These are phyloP conservation scores for Aspergillus taichungensis DNA, from an alignment of 495 filamentous ascomycete genomes.

Conservation along the genomic window DNA sequence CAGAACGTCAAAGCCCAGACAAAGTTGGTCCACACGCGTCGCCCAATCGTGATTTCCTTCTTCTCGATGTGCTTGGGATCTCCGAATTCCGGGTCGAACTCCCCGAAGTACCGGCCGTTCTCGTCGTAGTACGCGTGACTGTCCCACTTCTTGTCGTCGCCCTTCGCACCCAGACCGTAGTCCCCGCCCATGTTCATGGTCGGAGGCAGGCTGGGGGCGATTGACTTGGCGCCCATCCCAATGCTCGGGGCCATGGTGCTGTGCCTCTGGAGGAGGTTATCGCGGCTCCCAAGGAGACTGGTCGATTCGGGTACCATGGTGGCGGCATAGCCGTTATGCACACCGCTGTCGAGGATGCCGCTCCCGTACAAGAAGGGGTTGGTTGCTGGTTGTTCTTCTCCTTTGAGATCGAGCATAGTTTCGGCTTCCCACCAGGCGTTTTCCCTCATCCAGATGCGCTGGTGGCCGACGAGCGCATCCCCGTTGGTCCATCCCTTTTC, in stretches of 20 bases:
- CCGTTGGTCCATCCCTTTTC: slow-evolving; percentile 98
- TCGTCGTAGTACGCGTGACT: slow-evolving; percentile 52
- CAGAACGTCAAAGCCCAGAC: slow-evolving; percentile 89
- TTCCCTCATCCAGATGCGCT: slow-evolving; percentile 94
- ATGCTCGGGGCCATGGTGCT: slow-evolving; percentile 53
- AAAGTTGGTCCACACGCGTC: slow-evolving; percentile 69
- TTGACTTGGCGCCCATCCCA: slow-evolving; percentile 52
- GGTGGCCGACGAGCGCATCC: slow-evolving; percentile 81
- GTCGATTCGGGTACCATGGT: slow-evolving; percentile 47
- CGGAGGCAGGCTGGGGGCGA: slow-evolving; percentile 62
- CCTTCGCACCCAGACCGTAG: slow-evolving; percentile 78
- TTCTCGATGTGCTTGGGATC: slow-evolving; percentile 69
- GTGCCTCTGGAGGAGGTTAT: slow-evolving; percentile 57
- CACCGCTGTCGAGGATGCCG: slow-evolving; percentile 23
- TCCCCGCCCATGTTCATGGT: slow-evolving; percentile 58
- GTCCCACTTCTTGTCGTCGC: slow-evolving; percentile 67
- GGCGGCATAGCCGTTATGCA: slow-evolving; percentile 10
- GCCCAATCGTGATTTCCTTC: slow-evolving; percentile 47
- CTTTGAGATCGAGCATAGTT: slow-evolving; percentile 88
- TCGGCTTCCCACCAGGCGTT: slow-evolving; percentile 96
- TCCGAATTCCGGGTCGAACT: slow-evolving; percentile 66
- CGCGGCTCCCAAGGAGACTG: slow-evolving; percentile 56
- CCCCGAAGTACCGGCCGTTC: slow-evolving; percentile 44
- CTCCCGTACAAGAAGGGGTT: slow-evolving; percentile 28
- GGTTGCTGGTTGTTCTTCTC: slow-evolving; percentile 29